Base-by-base conservation (phyloP, 352 stramenopile species). In the Phytophthora uliginosa region DNA sequence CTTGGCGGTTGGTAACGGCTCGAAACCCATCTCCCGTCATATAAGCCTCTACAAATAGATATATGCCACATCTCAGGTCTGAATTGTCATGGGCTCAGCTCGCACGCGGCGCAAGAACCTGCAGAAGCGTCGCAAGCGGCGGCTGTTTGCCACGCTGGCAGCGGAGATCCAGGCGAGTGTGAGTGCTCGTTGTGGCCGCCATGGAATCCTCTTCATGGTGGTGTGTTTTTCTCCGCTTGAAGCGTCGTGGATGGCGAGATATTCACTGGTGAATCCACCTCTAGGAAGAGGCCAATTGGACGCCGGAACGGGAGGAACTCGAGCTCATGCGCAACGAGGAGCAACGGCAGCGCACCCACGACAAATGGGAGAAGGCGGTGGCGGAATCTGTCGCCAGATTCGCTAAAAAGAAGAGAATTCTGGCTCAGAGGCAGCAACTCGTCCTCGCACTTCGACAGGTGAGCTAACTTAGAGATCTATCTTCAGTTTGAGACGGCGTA, bases 51-150 rank as follows among this genome's bases (percentile, higher is more conserved):
- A 51, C 50, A 60, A 56, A 51, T 63, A 55, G 52, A 52, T 22
- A 38, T 57, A 78, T 76, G 15, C 53, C n/a, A 0, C 61, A 67
- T 10, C n/a, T 20, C 7, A 71, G 59, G 60, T 53, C 48, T 48
- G 2, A 36, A 42, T 50, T 13, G 7, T 33, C 15, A 92, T 95
- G 86, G 78, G 78, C 18, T 83, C 76, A 20, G 28, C 59, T 13
- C 76, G 86, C 17, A 95, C 88, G 1, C 78, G 82, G 61, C 83
- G 81, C 42, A 97, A 95, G 85, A 97, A 97, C 73, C 40, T 77
- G 50, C 81, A 86, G 40, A 97, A 97, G 82, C 87, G 90, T 51
- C 79, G 75, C 48, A 87, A 88, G 73, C 86, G 88, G 24, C 77
- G 88, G 28, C 63, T 94, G 38, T 88, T 92, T 71, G 86, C 83